Base-by-base conservation (phyloP, 2,329 filamentous ascomycete species). In the Chaetomium sp. region DNA sequence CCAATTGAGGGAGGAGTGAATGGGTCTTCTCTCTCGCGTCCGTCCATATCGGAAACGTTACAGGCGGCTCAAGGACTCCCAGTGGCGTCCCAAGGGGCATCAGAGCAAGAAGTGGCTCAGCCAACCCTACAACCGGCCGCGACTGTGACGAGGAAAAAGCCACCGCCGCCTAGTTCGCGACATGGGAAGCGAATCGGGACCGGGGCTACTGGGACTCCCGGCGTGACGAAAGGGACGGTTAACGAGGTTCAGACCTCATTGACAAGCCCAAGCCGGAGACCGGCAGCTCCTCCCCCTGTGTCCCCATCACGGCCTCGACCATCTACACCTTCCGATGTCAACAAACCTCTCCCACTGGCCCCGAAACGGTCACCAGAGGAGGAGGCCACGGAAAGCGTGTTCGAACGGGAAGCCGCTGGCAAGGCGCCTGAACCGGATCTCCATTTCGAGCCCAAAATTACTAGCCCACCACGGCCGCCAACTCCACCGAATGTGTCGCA, bases 101-200 rank as follows among this genome's bases (percentile, higher is more conserved):
- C 78, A 2, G 73, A 75, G 9, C 72, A 74, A 1, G 81, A 82
- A 42, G 74, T 75, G 11, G 9, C 40, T 6, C 60, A 44, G 27
- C 46, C 61, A 1, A 54, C 54, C 9, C 33, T 57, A 4, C 60
- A 60, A n/a, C 50, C 62, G 9, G 59, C 64, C 9, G 52, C 63
- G n/a, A 52, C 60, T 2, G 64, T 59, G 12, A 62, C 50, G 42
- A 72, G 77, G 61, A 87, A 86, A 66, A 84, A 82, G 70, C 82
- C 81, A 60, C 86, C 87, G 11, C 88, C 88, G 5, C 86, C 87
- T 6, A 89, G 80, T 66, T 90, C 87, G 51, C 82, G 88, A 53
- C 88, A 91, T 71, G 89, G 89, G 4, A 91, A 87, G 69, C 77
- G 85, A 14, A 87, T 92, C 61, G 82, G 78, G 61, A 69, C 74